Evolutionary conservation across 768 basidiomycete genomes (phyloP).

Genomic region (Lactarius indigo): DNA sequence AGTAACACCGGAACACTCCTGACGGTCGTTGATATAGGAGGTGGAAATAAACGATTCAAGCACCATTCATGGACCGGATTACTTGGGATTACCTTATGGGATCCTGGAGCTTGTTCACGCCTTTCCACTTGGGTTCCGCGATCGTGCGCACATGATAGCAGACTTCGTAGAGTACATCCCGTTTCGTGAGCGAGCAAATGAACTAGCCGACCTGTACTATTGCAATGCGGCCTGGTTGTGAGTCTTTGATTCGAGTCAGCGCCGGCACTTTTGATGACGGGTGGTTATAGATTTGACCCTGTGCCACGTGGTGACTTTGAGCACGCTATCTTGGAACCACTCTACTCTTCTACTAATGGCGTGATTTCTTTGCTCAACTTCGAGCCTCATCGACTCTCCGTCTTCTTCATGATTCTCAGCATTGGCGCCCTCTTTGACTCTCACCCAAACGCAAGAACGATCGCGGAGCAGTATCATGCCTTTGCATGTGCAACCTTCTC

Average conservation of each 20-base stretch:
- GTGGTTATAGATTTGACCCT: conserved; percentile 42
- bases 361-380: conserved; percentile 33
- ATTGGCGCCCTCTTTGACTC: conserved; percentile 46
- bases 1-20: background rate
- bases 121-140: conserved; percentile 47
- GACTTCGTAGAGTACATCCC: conserved; percentile 44
- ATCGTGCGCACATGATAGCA: conserved; percentile 36
- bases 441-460: conserved; percentile 29
- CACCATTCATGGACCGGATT: conserved; percentile 25
- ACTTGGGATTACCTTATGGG: conserved; percentile 40
- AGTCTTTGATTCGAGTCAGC: conserved; percentile 26
- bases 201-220: conserved; percentile 44
- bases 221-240: conserved; percentile 47
- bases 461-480: conserved; percentile 44
- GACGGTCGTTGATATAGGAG: conserved; percentile 10
- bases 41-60: background rate
- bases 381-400: conserved; percentile 47
- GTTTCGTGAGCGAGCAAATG: conserved; percentile 36
- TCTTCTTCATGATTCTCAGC: conserved; percentile 51
- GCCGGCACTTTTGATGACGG: background rate
- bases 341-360: conserved; percentile 37
- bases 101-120: conserved; percentile 44
- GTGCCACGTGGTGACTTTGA: conserved; percentile 43
- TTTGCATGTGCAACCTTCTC: conserved; percentile 48
- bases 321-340: conserved; percentile 37